Evolutionary conservation across 768 basidiomycete species (phyloP).

Genomic region (Rhodosporidiobolus odoratus): DNA sequence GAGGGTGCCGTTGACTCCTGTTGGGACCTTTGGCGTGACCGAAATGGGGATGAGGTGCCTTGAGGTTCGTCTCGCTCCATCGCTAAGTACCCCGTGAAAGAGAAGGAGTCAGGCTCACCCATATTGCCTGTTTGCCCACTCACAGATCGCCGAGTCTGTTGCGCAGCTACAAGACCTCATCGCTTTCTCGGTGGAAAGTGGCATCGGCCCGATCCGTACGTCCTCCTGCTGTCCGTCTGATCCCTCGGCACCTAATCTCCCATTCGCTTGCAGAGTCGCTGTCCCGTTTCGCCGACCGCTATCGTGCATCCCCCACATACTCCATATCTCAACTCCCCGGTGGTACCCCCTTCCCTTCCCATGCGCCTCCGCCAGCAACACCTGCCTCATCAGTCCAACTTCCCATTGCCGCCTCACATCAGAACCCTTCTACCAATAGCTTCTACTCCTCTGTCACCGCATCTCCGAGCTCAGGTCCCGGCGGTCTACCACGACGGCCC

Average conservation of each 20-base stretch:
- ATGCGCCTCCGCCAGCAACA: not conserved
- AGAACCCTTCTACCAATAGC: constrained; percentile 8
- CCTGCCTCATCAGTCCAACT: not conserved
- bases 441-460: constrained; percentile 21
- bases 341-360: not conserved
- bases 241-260: not conserved
- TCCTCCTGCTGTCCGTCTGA: not conserved
- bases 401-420: constrained; percentile 1
- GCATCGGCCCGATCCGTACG: constrained; percentile 29
- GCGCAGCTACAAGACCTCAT: constrained; percentile 38
- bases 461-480: constrained; percentile 4
- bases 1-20: constrained; percentile 13
- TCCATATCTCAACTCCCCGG: not conserved
- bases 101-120: not conserved
- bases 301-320: not conserved
- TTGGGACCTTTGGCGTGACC: constrained; percentile 37
- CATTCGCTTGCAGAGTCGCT: constrained; percentile 24
- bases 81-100: not conserved
- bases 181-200: constrained; percentile 27
- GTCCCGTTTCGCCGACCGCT: constrained; percentile 23
- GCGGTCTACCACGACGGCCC: not conserved
- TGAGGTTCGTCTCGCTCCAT: constrained; percentile 18
- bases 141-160: constrained; percentile 38
- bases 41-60: constrained; percentile 39
- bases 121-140: not conserved